Evolutionary conservation across 352 stramenopile species (phyloP), one percentile per base, ranked within the genome.

Genomic region (Phytophthora agathidicida): DNA sequence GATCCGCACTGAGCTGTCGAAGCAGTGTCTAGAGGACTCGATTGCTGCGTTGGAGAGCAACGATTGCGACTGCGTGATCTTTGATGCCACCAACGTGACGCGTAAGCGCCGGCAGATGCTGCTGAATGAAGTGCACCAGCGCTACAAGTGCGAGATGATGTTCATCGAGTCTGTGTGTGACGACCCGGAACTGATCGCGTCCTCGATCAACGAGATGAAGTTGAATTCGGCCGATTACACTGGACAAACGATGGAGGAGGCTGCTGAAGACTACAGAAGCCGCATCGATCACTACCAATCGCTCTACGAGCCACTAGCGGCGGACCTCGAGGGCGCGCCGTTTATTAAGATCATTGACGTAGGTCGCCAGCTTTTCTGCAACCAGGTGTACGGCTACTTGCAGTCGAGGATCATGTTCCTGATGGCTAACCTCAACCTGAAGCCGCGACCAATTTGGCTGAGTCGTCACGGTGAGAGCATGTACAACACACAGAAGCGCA

Each of bases 401-500:
- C 82, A 92, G 77, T 92, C 82, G 49, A 81, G 83, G 14, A 94
- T 98, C 57, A 95, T 98, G 66, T 97, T 98, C 61, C 93, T 98
- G 65, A 91, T 98, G 65, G 96, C 95, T 57, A 99, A 99, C 56
- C 68, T 99, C 35, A 94, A 98, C 56, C 88, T 97, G 16, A 82
- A 96, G 19, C 92, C 94, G 39, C 87, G 96, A 11, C 94, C 93
- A 7, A 99, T 99, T 68, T 99, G 97, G 81, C 83, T 99, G 33
- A 98, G 93, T 46, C 91, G 97, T 36, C 96, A 99, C 71, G 97
- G 97, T 30, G 95, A 99, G 80, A 98, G 91, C 27, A 94, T 98
- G 79, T 99, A 98, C 83, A 99, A 99, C 70, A 88, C 97, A 44
- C 80, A 98, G 64, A 98, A 97, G 50, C 95, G 97, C 23, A 99